These are phyloP conservation scores for Nannochloropsis oceanica DNA, from an alignment of 108 stramenopile species.

Conservation along the genomic window DNA sequence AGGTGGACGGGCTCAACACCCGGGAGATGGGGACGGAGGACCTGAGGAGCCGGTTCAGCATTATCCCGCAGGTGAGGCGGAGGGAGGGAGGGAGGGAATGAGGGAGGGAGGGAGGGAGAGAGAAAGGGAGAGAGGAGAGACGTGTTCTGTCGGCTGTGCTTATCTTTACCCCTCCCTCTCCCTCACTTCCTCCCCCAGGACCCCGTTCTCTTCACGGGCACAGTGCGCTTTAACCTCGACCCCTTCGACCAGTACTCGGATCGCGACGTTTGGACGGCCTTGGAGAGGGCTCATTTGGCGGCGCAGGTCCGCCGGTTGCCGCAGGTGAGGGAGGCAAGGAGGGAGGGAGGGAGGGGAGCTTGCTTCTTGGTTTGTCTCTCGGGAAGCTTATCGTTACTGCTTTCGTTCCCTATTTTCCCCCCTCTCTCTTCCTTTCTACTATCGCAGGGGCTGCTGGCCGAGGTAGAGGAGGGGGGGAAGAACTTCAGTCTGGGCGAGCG, in stretches of 20 bases:
- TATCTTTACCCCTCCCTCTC: background rate
- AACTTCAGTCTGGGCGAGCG: slow-evolving; percentile 89
- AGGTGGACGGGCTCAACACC: slow-evolving; percentile 64
- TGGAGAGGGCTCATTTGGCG: background rate
- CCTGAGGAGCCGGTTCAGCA: slow-evolving; percentile 53
- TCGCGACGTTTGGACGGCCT: slow-evolving; percentile 35
- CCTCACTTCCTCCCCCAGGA: background rate
- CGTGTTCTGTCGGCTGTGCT: no score
- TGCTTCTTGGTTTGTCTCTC: background rate
- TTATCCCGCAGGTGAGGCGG: slow-evolving; percentile 59
- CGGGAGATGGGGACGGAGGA: slow-evolving; percentile 53
- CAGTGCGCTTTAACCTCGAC: slow-evolving; percentile 58
- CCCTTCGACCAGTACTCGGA: slow-evolving; percentile 44
- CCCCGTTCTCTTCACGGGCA: slow-evolving; percentile 69
- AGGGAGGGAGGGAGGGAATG: background rate
- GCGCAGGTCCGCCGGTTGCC: background rate
- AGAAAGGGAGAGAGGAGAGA: background rate
- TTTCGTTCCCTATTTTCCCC: background rate
- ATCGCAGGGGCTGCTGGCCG: background rate
- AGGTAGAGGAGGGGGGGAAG: slow-evolving; percentile 63
- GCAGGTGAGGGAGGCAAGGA: background rate
- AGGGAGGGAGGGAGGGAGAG: background rate
- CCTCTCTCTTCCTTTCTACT: background rate
- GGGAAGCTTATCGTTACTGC: background rate
- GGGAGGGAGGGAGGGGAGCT: background rate